A percentile compares a stretch with the other conserved stretches of the same genome.
These are phyloP conservation scores for Amaranthus palmeri DNA, from an alignment of 148 eudicot species.

Conservation along the genomic window DNA sequence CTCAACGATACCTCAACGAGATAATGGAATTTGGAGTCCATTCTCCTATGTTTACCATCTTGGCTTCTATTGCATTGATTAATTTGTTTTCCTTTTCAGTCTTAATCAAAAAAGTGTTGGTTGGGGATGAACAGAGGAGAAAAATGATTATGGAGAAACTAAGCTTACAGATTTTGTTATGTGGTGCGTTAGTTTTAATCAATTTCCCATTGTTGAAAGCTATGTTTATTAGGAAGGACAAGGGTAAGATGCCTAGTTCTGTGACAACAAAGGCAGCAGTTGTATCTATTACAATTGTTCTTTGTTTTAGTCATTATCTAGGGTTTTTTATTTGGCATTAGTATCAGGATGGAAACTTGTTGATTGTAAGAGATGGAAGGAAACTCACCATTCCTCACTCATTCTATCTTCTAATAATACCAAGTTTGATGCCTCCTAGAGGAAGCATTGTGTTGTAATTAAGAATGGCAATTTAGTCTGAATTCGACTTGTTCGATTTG, in stretches of 20 bases:
- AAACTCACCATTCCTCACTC: no score
- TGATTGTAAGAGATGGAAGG: not conserved
- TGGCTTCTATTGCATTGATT: constrained; percentile 49
- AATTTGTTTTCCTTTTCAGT: constrained; percentile 42
- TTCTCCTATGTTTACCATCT: constrained; percentile 55
- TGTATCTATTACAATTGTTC: constrained; percentile 39
- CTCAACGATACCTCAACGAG: constrained; percentile 49
- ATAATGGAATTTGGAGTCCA: constrained; percentile 64
- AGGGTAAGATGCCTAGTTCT: constrained; percentile 65
- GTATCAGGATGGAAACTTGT: not conserved
- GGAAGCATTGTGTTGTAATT: no score
- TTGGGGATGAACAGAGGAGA: not conserved
- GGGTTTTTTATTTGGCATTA: not conserved
- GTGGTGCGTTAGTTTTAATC: constrained; percentile 42
- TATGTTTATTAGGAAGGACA: constrained; percentile 54
- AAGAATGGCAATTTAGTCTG: no score
- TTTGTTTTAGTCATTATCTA: constrained; percentile 20
- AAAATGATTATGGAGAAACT: constrained; percentile 16
- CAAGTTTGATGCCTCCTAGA: no score
- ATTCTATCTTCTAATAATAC: no score
- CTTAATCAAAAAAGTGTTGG: constrained; percentile 14
- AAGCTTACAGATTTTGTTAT: constrained; percentile 50
- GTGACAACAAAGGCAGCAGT: constrained; percentile 37
- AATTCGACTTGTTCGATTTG: no score
- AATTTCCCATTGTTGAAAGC: constrained; percentile 62